Base-by-base conservation (phyloP, 108 stramenopile species). In the Parietichytrium sp. region DNA sequence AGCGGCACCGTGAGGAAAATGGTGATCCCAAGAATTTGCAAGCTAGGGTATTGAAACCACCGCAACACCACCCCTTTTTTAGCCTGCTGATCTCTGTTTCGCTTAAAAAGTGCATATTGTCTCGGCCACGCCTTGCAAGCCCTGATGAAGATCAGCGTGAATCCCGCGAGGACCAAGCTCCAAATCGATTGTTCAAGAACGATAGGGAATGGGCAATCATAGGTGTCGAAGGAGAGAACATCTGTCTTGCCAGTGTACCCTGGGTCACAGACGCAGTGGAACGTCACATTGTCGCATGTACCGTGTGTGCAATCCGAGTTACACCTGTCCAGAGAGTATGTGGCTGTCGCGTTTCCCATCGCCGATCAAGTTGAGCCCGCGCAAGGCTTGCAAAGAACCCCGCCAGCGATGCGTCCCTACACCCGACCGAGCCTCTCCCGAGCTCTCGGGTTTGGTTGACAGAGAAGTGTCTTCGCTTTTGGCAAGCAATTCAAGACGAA, bases 181-280 rank as follows among this genome's bases (percentile, higher is more conserved):
- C 61, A 72, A n/a, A 72, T 72, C 0, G 42, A 16, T 6, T 33
- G n/a, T n/a, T 72, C 61, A 12, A 38, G 0, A 72, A 72, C 45
- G 15, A 23, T 42, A 2, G 45, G 25, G 61, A 45, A 45, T 7
- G 61, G 36, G 20, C 61, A 72, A 12, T 6, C 29, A 72, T 72
- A 72, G 10, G 38, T 42, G 20, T 72, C 61, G 61, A 45, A 72
- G 33, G 20, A 23, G 38, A 72, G 42, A 33, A 72, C 45, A 25
- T 72, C 61, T 16, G 61, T 42, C 42, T 72, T 72, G 33, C 61
- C 61, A 10, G 61, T 72, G 38, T 42, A 72, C 33, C 33, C 36
- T 42, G 6, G 36, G 42, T 72, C 20, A 42, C 61, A 72, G 61
- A 72, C 33, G 61, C 61, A 72, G n/a, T n/a, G n/a, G n/a, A n/a